A percentile compares a stretch with the other conserved stretches of the same genome.
Evolutionary conservation across 2,329 filamentous ascomycete genomes (phyloP).

Genomic region (Xylaria sp.): DNA sequence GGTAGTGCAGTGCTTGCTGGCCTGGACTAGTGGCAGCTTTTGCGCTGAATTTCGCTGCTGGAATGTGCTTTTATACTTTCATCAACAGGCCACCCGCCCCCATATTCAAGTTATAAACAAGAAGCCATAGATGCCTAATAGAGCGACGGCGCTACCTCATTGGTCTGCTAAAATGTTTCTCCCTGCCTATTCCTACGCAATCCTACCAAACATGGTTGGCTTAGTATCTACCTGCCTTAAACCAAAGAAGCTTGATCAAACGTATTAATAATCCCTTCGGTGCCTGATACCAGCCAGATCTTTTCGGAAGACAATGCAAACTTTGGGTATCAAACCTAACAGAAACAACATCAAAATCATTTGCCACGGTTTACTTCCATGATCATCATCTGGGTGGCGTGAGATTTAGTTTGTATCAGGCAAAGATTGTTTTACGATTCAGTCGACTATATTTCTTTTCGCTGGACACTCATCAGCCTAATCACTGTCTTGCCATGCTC

Average conservation of each 20-base stretch:
- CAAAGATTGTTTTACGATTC: background rate
- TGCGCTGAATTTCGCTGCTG: conserved; percentile 17
- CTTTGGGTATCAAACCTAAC: conserved; percentile 8
- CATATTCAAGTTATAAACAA: background rate
- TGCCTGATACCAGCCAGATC: conserved; percentile 22
- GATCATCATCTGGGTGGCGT: background rate
- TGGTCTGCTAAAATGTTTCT: conserved; percentile 9
- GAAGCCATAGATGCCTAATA: conserved; percentile 34
- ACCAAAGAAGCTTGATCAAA: background rate
- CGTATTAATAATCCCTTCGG: conserved; percentile 30
- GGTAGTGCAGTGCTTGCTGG: background rate
- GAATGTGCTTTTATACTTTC: conserved; percentile 26
- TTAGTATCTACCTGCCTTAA: background rate
- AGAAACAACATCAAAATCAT: conserved; percentile 5
- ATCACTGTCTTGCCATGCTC: conserved; percentile 9
- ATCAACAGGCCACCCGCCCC: conserved; percentile 6
- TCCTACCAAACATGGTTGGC: background rate
- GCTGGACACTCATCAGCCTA: background rate
- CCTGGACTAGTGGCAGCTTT: background rate
- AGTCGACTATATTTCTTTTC: background rate
- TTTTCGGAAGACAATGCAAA: background rate
- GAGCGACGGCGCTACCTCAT: conserved; percentile 10
- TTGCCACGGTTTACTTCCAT: background rate
- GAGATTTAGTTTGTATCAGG: conserved; percentile 13
- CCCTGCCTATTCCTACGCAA: background rate